Evolutionary conservation across 805 yeast genomes (phyloP).

Genomic region (Candida namnaoensis): DNA sequence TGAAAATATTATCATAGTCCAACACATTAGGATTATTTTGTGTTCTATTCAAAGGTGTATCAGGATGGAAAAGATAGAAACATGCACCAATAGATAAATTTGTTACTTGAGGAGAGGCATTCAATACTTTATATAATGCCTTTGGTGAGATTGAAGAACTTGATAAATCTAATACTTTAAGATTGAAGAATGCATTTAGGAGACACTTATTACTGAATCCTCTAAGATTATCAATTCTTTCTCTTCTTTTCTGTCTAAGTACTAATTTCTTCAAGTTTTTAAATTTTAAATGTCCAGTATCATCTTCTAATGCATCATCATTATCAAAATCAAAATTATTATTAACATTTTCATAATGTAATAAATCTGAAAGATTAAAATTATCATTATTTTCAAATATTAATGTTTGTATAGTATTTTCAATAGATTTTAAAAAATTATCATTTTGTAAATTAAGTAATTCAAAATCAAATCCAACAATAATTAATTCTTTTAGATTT

Average conservation of each 20-base stretch:
- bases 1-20: slow-evolving; percentile 11
- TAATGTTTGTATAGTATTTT: slow-evolving; percentile 5
- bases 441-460: slow-evolving; percentile 7
- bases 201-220: slow-evolving; percentile 6
- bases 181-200: slow-evolving; percentile 6
- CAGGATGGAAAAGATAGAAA: slow-evolving; percentile 12
- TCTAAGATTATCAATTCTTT: slow-evolving; percentile 8
- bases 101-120: too few relatives aligned
- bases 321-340: too few relatives aligned
- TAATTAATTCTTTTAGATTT: slow-evolving; percentile 4
- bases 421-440: slow-evolving; percentile 15
- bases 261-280: slow-evolving; percentile 7
- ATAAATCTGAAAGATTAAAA: slow-evolving; percentile 9
- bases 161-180: slow-evolving; percentile 12
- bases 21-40: slow-evolving; percentile 3
- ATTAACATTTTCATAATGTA: slow-evolving; percentile 7
- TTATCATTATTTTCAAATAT: slow-evolving; percentile 13
- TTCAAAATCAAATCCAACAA: slow-evolving; percentile 15
- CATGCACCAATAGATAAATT: slow-evolving; percentile 5
- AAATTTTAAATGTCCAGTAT: slow-evolving; percentile 1
- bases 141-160: slow-evolving; percentile 16
- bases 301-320: too few relatives aligned
- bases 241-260: slow-evolving; percentile 10
- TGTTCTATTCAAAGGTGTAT: slow-evolving; percentile 3
- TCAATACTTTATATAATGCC: slow-evolving; percentile 10